These are phyloP conservation scores for Spathaspora passalidarum DNA, from an alignment of 805 yeast species.

Conservation along the genomic window DNA sequence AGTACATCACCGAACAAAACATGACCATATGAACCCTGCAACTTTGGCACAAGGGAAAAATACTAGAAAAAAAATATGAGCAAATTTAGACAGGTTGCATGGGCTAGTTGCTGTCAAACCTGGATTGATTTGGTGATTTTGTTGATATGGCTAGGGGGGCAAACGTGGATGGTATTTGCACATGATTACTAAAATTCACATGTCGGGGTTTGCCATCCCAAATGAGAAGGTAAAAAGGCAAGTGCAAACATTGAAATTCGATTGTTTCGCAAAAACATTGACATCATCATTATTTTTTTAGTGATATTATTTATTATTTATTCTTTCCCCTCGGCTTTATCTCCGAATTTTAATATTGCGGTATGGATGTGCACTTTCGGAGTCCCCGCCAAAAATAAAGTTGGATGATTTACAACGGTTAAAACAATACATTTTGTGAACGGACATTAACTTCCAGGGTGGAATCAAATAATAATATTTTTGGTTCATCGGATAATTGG, in stretches of 20 bases:
- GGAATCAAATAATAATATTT: background rate
- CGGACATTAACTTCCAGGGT: constrained; percentile 1
- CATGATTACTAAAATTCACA: too few species aligned
- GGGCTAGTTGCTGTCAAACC: background rate
- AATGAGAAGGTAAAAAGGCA: background rate
- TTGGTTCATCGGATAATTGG: background rate
- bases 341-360: constrained; percentile 1
- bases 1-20: background rate
- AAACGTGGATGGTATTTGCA: too few species aligned
- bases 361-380: constrained; percentile 2
- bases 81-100: background rate
- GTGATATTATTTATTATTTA: background rate
- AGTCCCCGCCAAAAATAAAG: constrained; percentile 3
- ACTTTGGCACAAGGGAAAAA: background rate
- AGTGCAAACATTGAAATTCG: background rate
- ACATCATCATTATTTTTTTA: constrained; percentile 3
- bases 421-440: background rate
- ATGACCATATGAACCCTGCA: background rate
- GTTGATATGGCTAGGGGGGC: background rate
- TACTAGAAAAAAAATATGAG: background rate
- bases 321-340: constrained; percentile 1
- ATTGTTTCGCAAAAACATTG: background rate
- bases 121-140: background rate
- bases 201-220: too few species aligned
- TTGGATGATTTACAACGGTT: constrained; percentile 1